Evolutionary conservation across 345 rosid genomes (phyloP), one percentile per base, ranked within the genome.

Genomic region (Brassica nigra): DNA sequence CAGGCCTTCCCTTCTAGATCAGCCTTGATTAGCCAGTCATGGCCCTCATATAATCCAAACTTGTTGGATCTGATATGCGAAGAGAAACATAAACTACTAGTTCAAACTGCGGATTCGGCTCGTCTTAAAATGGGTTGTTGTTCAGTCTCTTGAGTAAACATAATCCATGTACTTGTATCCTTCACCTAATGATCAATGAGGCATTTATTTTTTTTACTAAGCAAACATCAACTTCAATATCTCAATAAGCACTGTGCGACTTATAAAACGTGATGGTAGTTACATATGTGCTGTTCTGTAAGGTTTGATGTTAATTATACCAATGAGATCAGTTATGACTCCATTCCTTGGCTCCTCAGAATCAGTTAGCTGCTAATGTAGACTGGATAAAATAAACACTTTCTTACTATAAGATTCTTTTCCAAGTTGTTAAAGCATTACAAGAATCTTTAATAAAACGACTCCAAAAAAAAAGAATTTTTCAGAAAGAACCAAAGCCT

Each of bases 371-470:
- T 4, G 14, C n/a, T 37, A 10, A 10, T 42, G n/a, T 42, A 14
- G 55, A 49, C 1, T 49, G 55, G 16, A 12, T 49, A 49, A 49
- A 36, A 49, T 12, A 18, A 31, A 3, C 39, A 10, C 68, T 63
- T 61, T 47, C 63, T 62, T 78, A 65, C 77, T 12, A 71, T 36
- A 23, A 37, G 36, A 16, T 71, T 42, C 27, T 12, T 37, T 72
- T 14, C 8, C 5, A 36, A 59, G 55, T 58, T 23, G 33, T 73
- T 14, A 23, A 67, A 27, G 62, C 78, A 79, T 61, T 62, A 74
- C 72, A 74, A 47, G 54, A 68, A 74, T 68, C 47, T 63, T 63
- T 62, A 74, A 49, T 44, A 78, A 77, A 42, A 72, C 15, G 29
- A 62, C 72, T 66, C 47, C 14, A 20, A 59, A 49, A 58, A 58